Evolutionary conservation across 805 yeast genomes (phyloP), one percentile per base, ranked within the genome.

Genomic region (Jamesozyma gamospora): DNA sequence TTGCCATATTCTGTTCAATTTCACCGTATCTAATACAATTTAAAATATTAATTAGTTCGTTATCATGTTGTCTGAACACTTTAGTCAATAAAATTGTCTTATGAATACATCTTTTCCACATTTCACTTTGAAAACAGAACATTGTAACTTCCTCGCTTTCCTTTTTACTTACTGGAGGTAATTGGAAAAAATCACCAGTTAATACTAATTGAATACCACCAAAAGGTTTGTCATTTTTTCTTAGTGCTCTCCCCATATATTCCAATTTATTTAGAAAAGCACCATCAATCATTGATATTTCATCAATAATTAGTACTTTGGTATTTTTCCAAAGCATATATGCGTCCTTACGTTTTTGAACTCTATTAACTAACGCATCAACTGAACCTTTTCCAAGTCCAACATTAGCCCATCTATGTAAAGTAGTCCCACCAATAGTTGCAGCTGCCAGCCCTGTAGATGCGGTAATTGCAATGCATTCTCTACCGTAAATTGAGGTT

Each of bases 401-500:
- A 39, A 87, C 74, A 1, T 95, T 94, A 0, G 95, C 74, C 64
- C 79, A 86, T 52, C 82, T 70, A 58, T 90, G 94, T 24, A 92
- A 67, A 0, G 98, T 92, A 25, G 72, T 74, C 18, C 98, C 98
- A 2, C 94, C 95, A 50, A 92, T 82, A 51, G 87, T 86, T 32
- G 86, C 81, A 0, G 96, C 98, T 0, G 98, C 98, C 45, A 92
- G 65, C 1, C 98, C 98, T 0, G 98, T 92, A 0, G 96, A 83
- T 0, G 98, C 98, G 0, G 97, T 86, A 4, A 92, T 77, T 0
- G 94, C 95, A 3, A 92, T 84, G 0, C 66, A 60, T 11, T 66
- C 65, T 1, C 58, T 53, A 3, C 67, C 65, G 55, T 74, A 69
- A 33, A 69, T 63, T 1, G 50, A 44, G 15, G 61, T 60, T 36